A percentile compares a stretch with the other conserved stretches of the same genome.
phyloP scores from a whole-genome alignment of 495 filamentous ascomycete species.

The Hypoxylon perforatum region DNA sequence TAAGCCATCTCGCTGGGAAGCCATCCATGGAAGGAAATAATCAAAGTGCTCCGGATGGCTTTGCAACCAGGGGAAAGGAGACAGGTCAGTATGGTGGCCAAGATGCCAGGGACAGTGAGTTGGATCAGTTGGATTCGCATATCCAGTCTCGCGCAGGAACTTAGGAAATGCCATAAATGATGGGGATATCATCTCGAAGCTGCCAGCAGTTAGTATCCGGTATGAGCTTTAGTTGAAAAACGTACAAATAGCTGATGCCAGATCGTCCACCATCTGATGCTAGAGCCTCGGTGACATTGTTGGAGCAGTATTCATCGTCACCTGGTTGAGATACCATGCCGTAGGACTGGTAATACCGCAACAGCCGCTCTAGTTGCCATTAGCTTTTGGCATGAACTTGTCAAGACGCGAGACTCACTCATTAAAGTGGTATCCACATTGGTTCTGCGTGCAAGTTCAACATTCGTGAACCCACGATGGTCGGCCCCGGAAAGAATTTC shows the following conservation, averaged over 20 bases:
- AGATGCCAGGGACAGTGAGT: conserved; percentile 26
- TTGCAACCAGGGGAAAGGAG: conserved; percentile 47
- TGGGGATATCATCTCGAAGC: conserved; percentile 48
- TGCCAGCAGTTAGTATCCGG: conserved; percentile 27
- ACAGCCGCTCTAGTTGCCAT: conserved; percentile 49
- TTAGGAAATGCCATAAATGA: conserved; percentile 50
- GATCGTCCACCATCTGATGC: conserved; percentile 44
- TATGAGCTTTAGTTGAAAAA: neutral
- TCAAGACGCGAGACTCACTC: no score
- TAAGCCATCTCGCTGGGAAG: conserved; percentile 30
- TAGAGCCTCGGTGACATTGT: conserved; percentile 48
- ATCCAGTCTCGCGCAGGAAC: conserved; percentile 25
- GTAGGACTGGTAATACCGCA: conserved; percentile 57
- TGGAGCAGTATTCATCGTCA: conserved; percentile 50
- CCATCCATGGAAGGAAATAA: conserved; percentile 35
- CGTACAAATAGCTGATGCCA: conserved; percentile 47
- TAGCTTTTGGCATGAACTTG: neutral
- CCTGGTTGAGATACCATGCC: conserved; percentile 50
- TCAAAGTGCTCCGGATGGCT: conserved; percentile 23
- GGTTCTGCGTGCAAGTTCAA: no score
- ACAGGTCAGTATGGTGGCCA: conserved; percentile 23
- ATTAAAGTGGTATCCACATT: no score
- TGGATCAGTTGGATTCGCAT: conserved; percentile 13
- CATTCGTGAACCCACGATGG: no score
- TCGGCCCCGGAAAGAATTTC: no score